Base-by-base conservation (phyloP, 768 basidiomycete genomes). In the Termitomyces sp. region DNA sequence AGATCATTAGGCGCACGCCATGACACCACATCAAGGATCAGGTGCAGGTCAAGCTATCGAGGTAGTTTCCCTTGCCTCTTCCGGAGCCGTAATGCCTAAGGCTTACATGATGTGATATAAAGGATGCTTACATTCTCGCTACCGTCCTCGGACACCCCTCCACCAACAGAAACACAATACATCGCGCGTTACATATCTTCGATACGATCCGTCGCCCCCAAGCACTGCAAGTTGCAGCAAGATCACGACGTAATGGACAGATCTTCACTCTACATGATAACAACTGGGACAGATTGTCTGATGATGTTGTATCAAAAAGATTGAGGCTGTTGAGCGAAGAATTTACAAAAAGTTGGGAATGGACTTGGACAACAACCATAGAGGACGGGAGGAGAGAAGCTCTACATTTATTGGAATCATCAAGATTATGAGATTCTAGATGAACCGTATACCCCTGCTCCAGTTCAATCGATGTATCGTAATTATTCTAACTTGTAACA, bases 21-120 rank as follows among this genome's bases (percentile, higher is more conserved):
- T 79, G 74, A 66, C 70, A 3, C 80, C 83, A 11, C 77, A 80
- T 68, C 78, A 81, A 68, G 83, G 81, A 28, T 78, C 82, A 9
- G 81, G 81, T 34, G 83, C 83, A 11, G 83, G 80, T 14, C 80
- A 81, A 59, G 82, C 81, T 6, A 76, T 83, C 54, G 83, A 84
- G 71, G 80, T 79, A 50, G 8, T 35, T 23, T 37, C 16, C 19
- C 14, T 52, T 42, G 40, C 48, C 25, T 16, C 41, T 19, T 21
- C 19, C 19, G n/a, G 14, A 19, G 19, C 27, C 5, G 14, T 3
- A 25, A 21, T 23, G 52, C 39, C 16, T 6, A 5, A 37, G 25
- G 21, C 28, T 55, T 7, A 46, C 17, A 10, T 19, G 25, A 27
- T 30, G 51, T 49, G 5, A 45, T 23, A 21, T 7, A 3, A 73